Base-by-base conservation (phyloP, 768 basidiomycete species). In the Tylopilus rubrobrunneus region DNA sequence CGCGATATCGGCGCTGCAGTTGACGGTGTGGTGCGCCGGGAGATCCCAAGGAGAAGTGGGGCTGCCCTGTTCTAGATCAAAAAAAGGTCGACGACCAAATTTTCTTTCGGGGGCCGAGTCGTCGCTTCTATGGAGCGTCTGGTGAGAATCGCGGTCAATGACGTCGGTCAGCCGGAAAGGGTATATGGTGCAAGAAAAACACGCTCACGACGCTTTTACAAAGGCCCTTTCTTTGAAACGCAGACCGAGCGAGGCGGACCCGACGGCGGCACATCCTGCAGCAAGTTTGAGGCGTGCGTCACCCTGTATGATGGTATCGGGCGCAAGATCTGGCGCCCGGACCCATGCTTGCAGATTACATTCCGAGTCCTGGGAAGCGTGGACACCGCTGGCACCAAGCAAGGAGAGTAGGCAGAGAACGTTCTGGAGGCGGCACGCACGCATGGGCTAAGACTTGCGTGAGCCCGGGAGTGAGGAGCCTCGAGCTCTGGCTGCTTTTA, bases 101-200 rank as follows among this genome's bases (percentile, higher is more conserved):
- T 1, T 21, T 23, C 42, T 17, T 14, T 28, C 0, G 29, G 7
- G 10, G 12, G 33, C 11, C 45, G 21, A 29, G 29, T 54, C n/a
- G 31, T 54, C 15, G 37, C 39, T 34, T 51, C 39, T 23, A 45
- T 23, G 17, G 37, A 57, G 3, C 56, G 55, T 14, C 55, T 50
- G n/a, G 23, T n/a, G 12, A 25, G 3, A 36, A 45, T 55, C 36
- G 15, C 34, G n/a, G 19, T 28, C 50, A 21, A n/a, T 21, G 21
- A 29, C 49, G 31, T 25, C 6, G 12, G 11, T 52, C 21, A 27
- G 42, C 8, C 28, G 7, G 27, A 44, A 31, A 11, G 33, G 27
- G 25, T 25, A 25, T 25, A 25, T 5, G 5, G 25, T 25, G 2
- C 25, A 9, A 28, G 5, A 27, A 1, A 12, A 15, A 10, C 17